A percentile compares a stretch with the other conserved stretches of the same genome.
phyloP scores from a whole-genome alignment of 140 eudicot genomes.

The Flaveria floridana region DNA sequence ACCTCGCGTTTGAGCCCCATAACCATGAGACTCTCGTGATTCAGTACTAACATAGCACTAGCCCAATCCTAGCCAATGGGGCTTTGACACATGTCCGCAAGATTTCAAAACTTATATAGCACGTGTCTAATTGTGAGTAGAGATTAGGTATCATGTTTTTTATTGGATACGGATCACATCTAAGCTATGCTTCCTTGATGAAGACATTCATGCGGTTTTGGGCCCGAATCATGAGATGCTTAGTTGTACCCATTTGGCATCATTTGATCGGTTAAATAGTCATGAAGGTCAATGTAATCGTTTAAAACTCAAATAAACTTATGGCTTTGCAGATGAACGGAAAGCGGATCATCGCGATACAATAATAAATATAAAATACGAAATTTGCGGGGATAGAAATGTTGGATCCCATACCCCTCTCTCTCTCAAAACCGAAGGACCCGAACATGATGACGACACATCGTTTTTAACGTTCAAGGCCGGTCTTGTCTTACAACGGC shows the following conservation, averaged over 20 bases:
- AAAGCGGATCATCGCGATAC: conserved; percentile 46
- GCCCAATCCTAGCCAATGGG: background rate
- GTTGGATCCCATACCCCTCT: conserved; percentile 80
- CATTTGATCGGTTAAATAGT: background rate
- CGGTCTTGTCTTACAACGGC: conserved; percentile 69
- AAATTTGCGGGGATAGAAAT: conserved; percentile 64
- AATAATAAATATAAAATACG: conserved; percentile 62
- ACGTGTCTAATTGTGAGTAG: too few relatives aligned
- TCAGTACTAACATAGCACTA: background rate
- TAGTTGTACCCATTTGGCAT: background rate
- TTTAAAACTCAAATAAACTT: background rate
- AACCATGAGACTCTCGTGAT: background rate
- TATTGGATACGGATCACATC: too few relatives aligned
- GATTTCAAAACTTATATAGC: too few relatives aligned
- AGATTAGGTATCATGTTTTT: too few relatives aligned
- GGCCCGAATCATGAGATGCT: background rate
- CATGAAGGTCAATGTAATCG: background rate
- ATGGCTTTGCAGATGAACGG: conserved; percentile 54
- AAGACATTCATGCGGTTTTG: too few relatives aligned
- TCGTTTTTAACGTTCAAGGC: conserved; percentile 59
- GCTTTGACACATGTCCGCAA: background rate
- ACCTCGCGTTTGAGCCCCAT: background rate
- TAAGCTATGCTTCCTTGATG: too few relatives aligned
- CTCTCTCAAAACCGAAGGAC: conserved; percentile 36
- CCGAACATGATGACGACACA: conserved; percentile 33